Base-by-base conservation (phyloP, 805 yeast genomes). In the Cyberlindnera xylosilytica region DNA sequence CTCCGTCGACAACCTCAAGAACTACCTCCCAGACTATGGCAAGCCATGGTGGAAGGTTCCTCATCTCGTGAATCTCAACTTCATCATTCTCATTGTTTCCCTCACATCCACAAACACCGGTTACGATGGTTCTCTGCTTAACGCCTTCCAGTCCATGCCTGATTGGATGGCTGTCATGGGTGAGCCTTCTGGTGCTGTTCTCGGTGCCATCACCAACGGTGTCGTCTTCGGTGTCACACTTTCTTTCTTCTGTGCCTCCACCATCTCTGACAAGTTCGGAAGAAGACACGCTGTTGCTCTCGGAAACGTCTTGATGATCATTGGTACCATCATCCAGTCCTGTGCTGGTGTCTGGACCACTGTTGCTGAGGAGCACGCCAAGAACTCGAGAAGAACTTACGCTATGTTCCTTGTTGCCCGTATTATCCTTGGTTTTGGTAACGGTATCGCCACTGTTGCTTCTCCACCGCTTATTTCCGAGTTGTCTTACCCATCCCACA, bases 391-490 rank as follows among this genome's bases (percentile, higher is more conserved):
- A 38, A 54, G 52, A 62, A 64, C 49, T 3, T 52, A 47, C 35
- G 51, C 42, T 28, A 47, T 44, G 46, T 52, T 52, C 45, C 29
- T 52, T 13, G 46, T 46, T 32, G 54, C 54, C 0, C 68, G 83
- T 64, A 57, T 76, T 36, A 52, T 77, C 31, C 47, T 76, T 38
- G 82, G 82, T 49, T 49, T 70, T 34, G 81, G 80, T 30, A 61
- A 63, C 29, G 66, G 68, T 49, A 49, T 73, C 38, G 66, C 73
- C 18, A 60, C 63, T 29, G 70, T 69, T 32, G 61, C 75, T 13
- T 63, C 77, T 19, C 78, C 81, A n/a, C 51, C 74, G n/a, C 61
- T 74, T 53, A 64, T 76, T 36, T 67, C 80, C 4, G 83, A 78
- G 56, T 52, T 75, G 24, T 60, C 80, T 2, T 76, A 63, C 51